A percentile compares a stretch with the other conserved stretches of the same genome.
Evolutionary conservation across 352 stramenopile genomes (phyloP).

Genomic region (Phytophthora europaea): DNA sequence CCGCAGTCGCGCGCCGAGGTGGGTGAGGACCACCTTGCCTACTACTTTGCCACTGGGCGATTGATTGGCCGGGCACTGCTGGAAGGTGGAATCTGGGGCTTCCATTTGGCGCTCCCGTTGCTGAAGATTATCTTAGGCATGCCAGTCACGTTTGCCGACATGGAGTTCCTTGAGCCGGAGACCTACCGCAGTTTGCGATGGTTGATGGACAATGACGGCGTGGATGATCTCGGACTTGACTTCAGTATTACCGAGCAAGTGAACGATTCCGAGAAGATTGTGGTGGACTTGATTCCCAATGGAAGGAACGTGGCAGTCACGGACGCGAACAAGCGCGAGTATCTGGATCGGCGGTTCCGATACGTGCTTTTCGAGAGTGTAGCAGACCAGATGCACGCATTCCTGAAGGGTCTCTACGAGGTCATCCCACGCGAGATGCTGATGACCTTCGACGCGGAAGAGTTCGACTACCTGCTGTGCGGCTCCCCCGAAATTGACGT

Average conservation of each 20-base stretch:
- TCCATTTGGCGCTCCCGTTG: constrained; percentile 95
- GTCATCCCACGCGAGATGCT: constrained; percentile 95
- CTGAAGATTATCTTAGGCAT: constrained; percentile 98
- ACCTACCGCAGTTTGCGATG: constrained; percentile 64
- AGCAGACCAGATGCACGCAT: constrained; percentile 61
- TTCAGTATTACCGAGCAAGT: constrained; percentile 63
- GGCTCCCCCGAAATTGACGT: constrained; percentile 97
- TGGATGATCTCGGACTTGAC: constrained; percentile 67
- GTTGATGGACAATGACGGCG: constrained; percentile 62
- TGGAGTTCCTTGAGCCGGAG: constrained; percentile 82
- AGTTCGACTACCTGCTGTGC: constrained; percentile 97
- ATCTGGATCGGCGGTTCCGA: constrained; percentile 89
- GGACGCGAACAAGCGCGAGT: constrained; percentile 95
- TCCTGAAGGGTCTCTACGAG: constrained; percentile 96
- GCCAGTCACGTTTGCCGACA: constrained; percentile 94
- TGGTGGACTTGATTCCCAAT: constrained; percentile 60
- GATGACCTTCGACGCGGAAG: constrained; percentile 97
- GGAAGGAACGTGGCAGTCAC: constrained; percentile 88
- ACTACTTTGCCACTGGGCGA: constrained; percentile 69
- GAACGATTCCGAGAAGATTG: constrained; percentile 37
- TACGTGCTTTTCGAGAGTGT: constrained; percentile 71
- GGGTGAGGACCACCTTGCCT: constrained; percentile 69
- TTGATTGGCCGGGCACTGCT: constrained; percentile 71
- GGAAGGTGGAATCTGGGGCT: constrained; percentile 93
- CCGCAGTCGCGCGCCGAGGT: constrained; percentile 58